Percentiles rank a stretch among this genome's conserved stretches.
These are phyloP conservation scores for Suillus placidus DNA, from an alignment of 768 basidiomycete genomes.

Conservation along the genomic window DNA sequence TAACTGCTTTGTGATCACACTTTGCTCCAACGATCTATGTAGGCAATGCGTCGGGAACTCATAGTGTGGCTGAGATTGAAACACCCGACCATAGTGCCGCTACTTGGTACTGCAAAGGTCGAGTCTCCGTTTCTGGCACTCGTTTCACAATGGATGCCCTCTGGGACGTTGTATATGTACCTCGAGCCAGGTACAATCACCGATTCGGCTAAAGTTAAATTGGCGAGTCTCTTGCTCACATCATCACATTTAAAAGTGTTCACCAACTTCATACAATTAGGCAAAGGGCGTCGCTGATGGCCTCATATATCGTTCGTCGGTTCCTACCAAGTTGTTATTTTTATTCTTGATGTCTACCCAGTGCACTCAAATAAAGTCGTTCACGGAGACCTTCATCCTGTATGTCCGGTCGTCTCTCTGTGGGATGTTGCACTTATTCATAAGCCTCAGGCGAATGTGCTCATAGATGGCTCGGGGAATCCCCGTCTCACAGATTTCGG, in stretches of 20 bases:
- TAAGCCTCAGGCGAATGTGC: too few relatives aligned
- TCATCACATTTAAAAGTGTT: background rate
- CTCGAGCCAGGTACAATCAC: too few relatives aligned
- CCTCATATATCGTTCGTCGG: background rate
- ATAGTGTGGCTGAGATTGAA: conserved; percentile 22
- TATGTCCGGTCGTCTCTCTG: too few relatives aligned
- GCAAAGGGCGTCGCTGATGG: background rate
- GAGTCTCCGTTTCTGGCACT: background rate
- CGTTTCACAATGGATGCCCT: too few relatives aligned
- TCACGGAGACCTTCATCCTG: too few relatives aligned
- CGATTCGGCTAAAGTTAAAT: background rate
- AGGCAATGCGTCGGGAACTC: background rate
- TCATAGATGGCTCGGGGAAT: too few relatives aligned
- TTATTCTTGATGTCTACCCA: background rate
- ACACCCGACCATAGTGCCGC: conserved; percentile 22
- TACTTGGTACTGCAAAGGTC: conserved; percentile 16
- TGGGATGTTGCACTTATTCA: too few relatives aligned
- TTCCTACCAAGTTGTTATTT: background rate
- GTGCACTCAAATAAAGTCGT: too few relatives aligned
- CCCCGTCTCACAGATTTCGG: too few relatives aligned
- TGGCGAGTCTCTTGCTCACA: background rate
- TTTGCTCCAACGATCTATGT: background rate
- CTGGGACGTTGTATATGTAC: too few relatives aligned
- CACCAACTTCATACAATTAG: background rate
- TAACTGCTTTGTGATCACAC: background rate